Evolutionary conservation across 495 filamentous ascomycete species (phyloP).

Genomic region (Penicillium nucicola): DNA sequence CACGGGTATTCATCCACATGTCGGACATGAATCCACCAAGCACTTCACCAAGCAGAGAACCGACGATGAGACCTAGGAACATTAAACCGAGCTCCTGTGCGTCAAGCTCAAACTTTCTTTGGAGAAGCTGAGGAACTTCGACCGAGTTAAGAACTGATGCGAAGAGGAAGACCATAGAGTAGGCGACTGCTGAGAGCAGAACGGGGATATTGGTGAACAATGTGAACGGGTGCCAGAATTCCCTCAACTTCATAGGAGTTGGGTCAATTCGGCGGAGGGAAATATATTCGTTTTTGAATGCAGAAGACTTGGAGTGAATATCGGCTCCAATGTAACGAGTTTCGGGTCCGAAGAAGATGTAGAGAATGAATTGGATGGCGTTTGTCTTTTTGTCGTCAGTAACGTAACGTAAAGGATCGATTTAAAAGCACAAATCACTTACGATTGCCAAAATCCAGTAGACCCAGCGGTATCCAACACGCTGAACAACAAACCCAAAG

Average conservation of each 20-base stretch:
- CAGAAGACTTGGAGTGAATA: slow-evolving; percentile 21
- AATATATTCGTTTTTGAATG: slow-evolving; percentile 43
- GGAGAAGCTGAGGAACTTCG: slow-evolving; percentile 53
- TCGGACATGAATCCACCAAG: slow-evolving; percentile 50
- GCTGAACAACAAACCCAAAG: slow-evolving; percentile 47
- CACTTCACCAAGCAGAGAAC: slow-evolving; percentile 54
- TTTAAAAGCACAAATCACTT: slow-evolving; percentile 11
- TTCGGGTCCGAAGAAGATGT: slow-evolving; percentile 55
- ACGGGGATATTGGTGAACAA: slow-evolving; percentile 43
- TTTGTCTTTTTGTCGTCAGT: slow-evolving; percentile 39
- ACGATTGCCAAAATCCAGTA: slow-evolving; percentile 48
- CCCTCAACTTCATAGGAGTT: slow-evolving; percentile 36
- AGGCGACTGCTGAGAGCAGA: slow-evolving; percentile 44
- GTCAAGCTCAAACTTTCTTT: slow-evolving; percentile 49
- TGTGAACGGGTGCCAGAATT: slow-evolving; percentile 47
- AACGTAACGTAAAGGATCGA: too few species aligned
- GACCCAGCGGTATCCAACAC: slow-evolving; percentile 41
- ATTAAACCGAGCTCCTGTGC: slow-evolving; percentile 52
- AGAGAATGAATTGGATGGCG: slow-evolving; percentile 49
- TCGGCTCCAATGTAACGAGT: slow-evolving; percentile 47
- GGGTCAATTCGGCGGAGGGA: slow-evolving; percentile 47
- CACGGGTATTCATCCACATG: slow-evolving; percentile 47
- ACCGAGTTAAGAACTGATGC: slow-evolving; percentile 46
- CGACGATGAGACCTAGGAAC: slow-evolving; percentile 52
- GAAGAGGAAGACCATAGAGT: slow-evolving; percentile 53